Evolutionary conservation across 192 early-diverging fungal genomes (phyloP).

Genomic region (Entomortierella lignicola): DNA sequence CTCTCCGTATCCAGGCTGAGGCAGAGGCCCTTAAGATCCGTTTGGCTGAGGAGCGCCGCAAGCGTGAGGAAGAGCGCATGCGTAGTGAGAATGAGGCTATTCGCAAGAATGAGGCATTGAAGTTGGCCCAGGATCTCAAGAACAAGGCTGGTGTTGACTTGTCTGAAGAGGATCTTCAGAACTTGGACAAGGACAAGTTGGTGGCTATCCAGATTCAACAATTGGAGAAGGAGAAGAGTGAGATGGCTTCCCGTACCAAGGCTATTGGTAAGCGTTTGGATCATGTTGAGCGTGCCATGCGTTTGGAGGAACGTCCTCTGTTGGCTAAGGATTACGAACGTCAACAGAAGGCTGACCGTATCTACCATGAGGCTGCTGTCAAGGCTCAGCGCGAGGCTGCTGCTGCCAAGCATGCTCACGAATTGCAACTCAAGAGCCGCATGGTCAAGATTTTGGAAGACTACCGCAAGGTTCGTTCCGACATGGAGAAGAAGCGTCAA

Average conservation of each 20-base stretch:
- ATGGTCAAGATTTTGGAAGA: constrained; percentile 86
- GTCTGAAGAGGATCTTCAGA: constrained; percentile 79
- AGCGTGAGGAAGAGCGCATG: constrained; percentile 85
- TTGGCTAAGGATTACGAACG: constrained; percentile 91
- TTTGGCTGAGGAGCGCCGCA: constrained; percentile 84
- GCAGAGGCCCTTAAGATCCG: constrained; percentile 85
- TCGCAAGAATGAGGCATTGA: constrained; percentile 83
- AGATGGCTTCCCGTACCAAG: constrained; percentile 82
- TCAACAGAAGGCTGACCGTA: constrained; percentile 87
- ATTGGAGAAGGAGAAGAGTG: constrained; percentile 90
- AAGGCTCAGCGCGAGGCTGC: constrained; percentile 77
- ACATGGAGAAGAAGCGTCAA: constrained; percentile 70
- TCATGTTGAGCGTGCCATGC: constrained; percentile 93
- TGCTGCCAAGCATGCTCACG: constrained; percentile 73
- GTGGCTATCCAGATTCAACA: constrained; percentile 89
- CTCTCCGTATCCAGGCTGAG: constrained; percentile 78
- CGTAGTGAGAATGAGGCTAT: constrained; percentile 82
- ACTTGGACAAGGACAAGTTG: constrained; percentile 82
- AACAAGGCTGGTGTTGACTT: constrained; percentile 69
- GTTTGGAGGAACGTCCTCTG: constrained; percentile 90
- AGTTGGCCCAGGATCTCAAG: constrained; percentile 85
- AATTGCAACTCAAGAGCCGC: constrained; percentile 81
- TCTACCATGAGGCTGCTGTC: constrained; percentile 79
- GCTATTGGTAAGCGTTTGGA: constrained; percentile 83
- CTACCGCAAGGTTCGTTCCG: constrained; percentile 71